Conservation (phyloP, 371 early-diverging fungal genomes). For the Apophysomyces variabilis region DNA sequence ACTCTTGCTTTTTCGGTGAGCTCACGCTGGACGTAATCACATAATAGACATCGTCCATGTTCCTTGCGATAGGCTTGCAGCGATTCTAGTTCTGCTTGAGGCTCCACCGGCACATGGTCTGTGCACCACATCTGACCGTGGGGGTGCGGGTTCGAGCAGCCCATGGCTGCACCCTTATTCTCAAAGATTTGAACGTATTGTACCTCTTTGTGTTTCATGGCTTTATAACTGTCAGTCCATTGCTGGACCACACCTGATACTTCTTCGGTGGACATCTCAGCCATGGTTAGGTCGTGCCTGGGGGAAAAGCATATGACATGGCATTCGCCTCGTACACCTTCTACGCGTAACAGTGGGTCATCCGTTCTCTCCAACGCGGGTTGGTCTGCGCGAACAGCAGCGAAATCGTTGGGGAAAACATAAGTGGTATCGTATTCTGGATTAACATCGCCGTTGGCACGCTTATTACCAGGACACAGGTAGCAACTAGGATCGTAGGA, state of each 20-base stretch:
- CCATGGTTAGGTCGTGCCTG: constrained; percentile 85
- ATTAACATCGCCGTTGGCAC: constrained; percentile 78
- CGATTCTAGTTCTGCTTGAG: constrained; percentile 67
- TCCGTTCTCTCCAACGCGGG: constrained; percentile 43
- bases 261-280: constrained; percentile 74
- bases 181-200: constrained; percentile 94
- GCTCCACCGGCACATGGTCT: constrained; percentile 81
- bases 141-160: constrained; percentile 96
- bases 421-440: constrained; percentile 77
- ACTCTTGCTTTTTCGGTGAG: constrained; percentile 63
- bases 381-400: constrained; percentile 79
- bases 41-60: constrained; percentile 68
- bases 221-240: constrained; percentile 72
- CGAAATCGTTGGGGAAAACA: constrained; percentile 90
- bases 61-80: constrained; percentile 62
- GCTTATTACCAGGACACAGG: constrained; percentile 85
- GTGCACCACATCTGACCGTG: constrained; percentile 93
- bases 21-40: constrained; percentile 80
- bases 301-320: constrained; percentile 92
- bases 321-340: constrained; percentile 81
- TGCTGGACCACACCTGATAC: constrained; percentile 71
- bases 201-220: constrained; percentile 53
- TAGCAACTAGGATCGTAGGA: constrained; percentile 83
- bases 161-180: constrained; percentile 96
- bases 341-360: constrained; percentile 61